These are phyloP conservation scores for Cladophialophora bantiana DNA, from an alignment of 2,329 filamentous ascomycete species.

Conservation along the genomic window DNA sequence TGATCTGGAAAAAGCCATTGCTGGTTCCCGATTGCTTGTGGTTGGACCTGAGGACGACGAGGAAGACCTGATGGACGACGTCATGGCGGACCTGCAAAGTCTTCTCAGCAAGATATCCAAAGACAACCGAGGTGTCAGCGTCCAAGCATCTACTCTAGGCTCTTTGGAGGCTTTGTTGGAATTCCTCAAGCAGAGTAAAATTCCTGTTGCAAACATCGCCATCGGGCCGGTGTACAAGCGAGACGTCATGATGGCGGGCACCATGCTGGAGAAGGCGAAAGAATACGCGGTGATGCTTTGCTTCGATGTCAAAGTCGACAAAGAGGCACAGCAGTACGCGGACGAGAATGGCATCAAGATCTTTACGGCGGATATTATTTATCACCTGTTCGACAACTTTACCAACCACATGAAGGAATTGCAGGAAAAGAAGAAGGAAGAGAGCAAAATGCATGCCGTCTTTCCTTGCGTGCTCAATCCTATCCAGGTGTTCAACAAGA, in stretches of 20 bases:
- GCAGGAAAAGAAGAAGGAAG: constrained; percentile 91
- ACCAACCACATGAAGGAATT: constrained; percentile 91
- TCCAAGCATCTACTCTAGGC: constrained; percentile 95
- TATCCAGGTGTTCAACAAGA: constrained; percentile 98
- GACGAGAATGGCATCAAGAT: constrained; percentile 96
- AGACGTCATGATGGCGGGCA: constrained; percentile 90
- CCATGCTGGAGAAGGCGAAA: constrained; percentile 94
- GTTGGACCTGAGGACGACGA: constrained; percentile 96
- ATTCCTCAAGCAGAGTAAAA: constrained; percentile 95
- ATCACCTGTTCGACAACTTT: constrained; percentile 96
- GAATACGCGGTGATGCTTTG: constrained; percentile 99
- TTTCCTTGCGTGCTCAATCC: constrained; percentile 93
- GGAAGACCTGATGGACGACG: constrained; percentile 94
- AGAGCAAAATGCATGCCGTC: constrained; percentile 92
- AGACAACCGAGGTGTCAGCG: constrained; percentile 90
- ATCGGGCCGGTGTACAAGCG: constrained; percentile 98
- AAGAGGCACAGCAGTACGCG: constrained; percentile 88
- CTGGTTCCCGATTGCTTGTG: constrained; percentile 91
- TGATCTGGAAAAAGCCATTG: constrained; percentile 93
- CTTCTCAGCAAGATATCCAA: constrained; percentile 91
- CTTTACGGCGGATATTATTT: constrained; percentile 98
- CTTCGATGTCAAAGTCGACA: constrained; percentile 99
- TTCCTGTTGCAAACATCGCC: constrained; percentile 94
- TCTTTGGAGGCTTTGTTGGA: constrained; percentile 95
- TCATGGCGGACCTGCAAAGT: constrained; percentile 91